Evolutionary conservation across 768 basidiomycete species (phyloP), one percentile per base, ranked within the genome.

Genomic region (Lactarius tabidus): DNA sequence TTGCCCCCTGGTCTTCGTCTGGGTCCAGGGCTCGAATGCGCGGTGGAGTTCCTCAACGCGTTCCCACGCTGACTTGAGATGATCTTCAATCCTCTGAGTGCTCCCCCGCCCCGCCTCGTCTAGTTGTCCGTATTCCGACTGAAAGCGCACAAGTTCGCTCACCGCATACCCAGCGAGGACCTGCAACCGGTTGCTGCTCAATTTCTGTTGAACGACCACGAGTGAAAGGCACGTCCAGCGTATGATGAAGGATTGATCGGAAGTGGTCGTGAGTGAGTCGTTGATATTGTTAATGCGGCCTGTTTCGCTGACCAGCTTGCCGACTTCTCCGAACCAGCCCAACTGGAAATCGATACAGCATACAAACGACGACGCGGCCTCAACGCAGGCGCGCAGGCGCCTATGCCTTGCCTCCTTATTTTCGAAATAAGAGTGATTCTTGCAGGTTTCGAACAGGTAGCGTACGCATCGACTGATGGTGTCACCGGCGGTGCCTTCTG

Each of bases 161-260:
- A 52, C 23, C 5, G 48, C 64, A 5, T 57, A 39, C 38, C 3
- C 31, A 1, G 64, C 60, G 3, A 35, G 38, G 8, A 20, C 33
- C 20, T 31, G 38, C 14, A 57, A 2, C 12, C 18, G 28, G 33
- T 20, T 28, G 17, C n/a, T n/a, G n/a, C n/a, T 5, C 33, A 62
- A 8, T 52, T 45, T 48, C 43, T 29, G 29, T 2, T 43, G 53
- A 48, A 48, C 17, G 3, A 28, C 54, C 41, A 62, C 39, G 41
- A 62, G 54, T 18, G 55, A 43, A 29, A 62, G 55, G 43, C 62
- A 62, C 10, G 62, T 56, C 54, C 61, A 56, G 20, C 54, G n/a
- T n/a, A n/a, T n/a, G n/a, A n/a, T n/a, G n/a, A n/a, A n/a, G n/a
- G n/a, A n/a, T n/a, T n/a, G n/a, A 52, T 62, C 28, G 1, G 54